Evolutionary conservation across 768 basidiomycete species (phyloP).

Genomic region (Lactarius indigo): DNA sequence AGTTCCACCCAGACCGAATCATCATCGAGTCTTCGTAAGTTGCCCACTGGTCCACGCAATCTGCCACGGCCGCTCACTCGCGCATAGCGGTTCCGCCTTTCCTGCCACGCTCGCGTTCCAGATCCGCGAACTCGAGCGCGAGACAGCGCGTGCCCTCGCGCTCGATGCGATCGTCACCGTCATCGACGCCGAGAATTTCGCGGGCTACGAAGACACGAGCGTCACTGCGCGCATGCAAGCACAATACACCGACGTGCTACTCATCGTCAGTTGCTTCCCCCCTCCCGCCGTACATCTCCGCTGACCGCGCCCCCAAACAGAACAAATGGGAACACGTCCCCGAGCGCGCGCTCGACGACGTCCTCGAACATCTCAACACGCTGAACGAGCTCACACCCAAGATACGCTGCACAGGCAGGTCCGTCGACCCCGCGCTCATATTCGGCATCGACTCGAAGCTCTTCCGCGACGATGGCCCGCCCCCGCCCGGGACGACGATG

Average conservation of each 20-base stretch:
- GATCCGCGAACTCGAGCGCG: slow-evolving; percentile 82
- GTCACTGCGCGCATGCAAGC: slow-evolving; percentile 93
- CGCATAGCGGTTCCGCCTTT: slow-evolving; percentile 81
- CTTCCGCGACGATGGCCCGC: slow-evolving; percentile 39
- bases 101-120: slow-evolving; percentile 95
- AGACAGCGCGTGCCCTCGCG: slow-evolving; percentile 70
- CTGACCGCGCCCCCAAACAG: slow-evolving; percentile 34
- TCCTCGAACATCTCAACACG: slow-evolving; percentile 83
- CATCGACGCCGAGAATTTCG: slow-evolving; percentile 87
- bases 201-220: slow-evolving; percentile 88
- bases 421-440: slow-evolving; percentile 73
- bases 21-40: slow-evolving; percentile 92
- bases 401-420: slow-evolving; percentile 59
- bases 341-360: slow-evolving; percentile 73
- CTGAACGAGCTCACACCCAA: slow-evolving; percentile 90
- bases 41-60: no score
- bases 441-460: slow-evolving; percentile 90
- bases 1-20: slow-evolving; percentile 82
- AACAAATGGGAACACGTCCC: slow-evolving; percentile 90
- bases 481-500: slow-evolving; percentile 4
- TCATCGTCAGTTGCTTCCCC: slow-evolving; percentile 55
- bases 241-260: slow-evolving; percentile 89
- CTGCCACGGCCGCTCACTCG: no score
- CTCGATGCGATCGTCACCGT: slow-evolving; percentile 92
- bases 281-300: not conserved